Conservation (phyloP, 306 rosid species). For the apple (Malus domestica) region DNA sequence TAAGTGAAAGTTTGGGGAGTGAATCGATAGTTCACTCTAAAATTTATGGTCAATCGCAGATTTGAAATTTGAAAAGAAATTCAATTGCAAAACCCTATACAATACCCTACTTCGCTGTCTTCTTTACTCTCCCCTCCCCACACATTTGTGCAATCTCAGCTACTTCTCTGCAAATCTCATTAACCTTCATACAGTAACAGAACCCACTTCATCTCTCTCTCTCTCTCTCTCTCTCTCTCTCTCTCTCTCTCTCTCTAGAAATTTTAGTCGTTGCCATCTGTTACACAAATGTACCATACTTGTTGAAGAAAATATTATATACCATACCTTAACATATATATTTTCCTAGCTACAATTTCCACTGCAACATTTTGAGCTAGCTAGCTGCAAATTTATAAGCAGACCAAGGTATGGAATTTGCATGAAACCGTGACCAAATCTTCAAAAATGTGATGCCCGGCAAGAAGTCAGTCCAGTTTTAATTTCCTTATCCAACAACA, state of each 20-base stretch:
- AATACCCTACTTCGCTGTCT: constrained; percentile 7
- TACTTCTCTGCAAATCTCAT: constrained; percentile 32
- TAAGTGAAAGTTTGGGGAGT: no score
- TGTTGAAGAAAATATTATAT: not conserved
- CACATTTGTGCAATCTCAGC: constrained; percentile 36
- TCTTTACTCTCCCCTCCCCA: constrained; percentile 30
- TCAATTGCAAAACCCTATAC: not conserved
- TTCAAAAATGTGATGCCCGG: not conserved
- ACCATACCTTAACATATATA: not conserved
- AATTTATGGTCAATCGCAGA: constrained; percentile 8
- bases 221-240: constrained; percentile 8
- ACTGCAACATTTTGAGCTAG: not conserved
- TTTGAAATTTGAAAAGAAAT: constrained; percentile 8
- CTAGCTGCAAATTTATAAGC: not conserved
- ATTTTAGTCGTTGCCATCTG: not conserved
- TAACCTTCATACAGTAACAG: constrained; percentile 22
- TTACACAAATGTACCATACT: not conserved
- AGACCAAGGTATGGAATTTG: not conserved
- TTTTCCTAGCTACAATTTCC: not conserved
- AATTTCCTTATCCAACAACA: not conserved
- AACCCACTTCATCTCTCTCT: constrained; percentile 15
- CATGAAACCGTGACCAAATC: not conserved
- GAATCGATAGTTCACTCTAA: no score
- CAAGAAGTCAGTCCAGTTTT: not conserved
- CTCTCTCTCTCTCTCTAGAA: not conserved